Evolutionary conservation across 2,329 filamentous ascomycete genomes (phyloP).

Genomic region (Fonsecaea multimorphosa): DNA sequence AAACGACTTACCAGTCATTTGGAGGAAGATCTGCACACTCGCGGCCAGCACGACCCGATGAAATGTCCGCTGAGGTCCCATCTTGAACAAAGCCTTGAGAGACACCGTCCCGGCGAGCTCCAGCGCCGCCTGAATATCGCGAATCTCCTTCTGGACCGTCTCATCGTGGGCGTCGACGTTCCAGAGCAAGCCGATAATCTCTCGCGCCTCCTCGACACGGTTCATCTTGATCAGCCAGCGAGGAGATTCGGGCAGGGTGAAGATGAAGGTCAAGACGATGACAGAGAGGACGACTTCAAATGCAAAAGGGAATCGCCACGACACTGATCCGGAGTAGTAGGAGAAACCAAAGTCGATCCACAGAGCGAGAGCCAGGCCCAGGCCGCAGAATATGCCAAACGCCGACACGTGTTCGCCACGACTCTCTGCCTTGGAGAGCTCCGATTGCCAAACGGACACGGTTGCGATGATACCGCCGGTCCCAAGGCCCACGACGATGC

Average conservation of each 20-base stretch:
- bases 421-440: slow-evolving; percentile 2
- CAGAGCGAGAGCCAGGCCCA: slow-evolving; percentile 56
- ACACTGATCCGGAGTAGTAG: slow-evolving; percentile 50
- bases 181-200: slow-evolving; percentile 48
- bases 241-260: slow-evolving; percentile 48
- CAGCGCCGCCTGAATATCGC: slow-evolving; percentile 59
- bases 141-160: slow-evolving; percentile 54
- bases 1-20: slow-evolving; percentile 47
- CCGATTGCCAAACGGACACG: neutral
- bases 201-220: slow-evolving; percentile 43
- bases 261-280: slow-evolving; percentile 9
- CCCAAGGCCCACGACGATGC: slow-evolving; percentile 44
- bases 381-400: slow-evolving; percentile 58
- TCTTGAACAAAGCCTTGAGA: slow-evolving; percentile 61
- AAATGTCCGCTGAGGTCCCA: slow-evolving; percentile 62
- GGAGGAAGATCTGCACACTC: slow-evolving; percentile 63
- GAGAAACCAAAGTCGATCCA: slow-evolving; percentile 61
- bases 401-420: slow-evolving; percentile 55
- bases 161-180: slow-evolving; percentile 52
- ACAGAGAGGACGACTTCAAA: slow-evolving; percentile 56
- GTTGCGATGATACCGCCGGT: slow-evolving; percentile 4
- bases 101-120: slow-evolving; percentile 58
- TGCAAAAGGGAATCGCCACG: slow-evolving; percentile 53
- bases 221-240: slow-evolving; percentile 54
- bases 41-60: slow-evolving; percentile 63